Percentiles rank a stretch among this genome's conserved stretches.
These are phyloP conservation scores for Dalbergia cochinchinensis DNA, from an alignment of 306 rosid species.

Conservation along the genomic window DNA sequence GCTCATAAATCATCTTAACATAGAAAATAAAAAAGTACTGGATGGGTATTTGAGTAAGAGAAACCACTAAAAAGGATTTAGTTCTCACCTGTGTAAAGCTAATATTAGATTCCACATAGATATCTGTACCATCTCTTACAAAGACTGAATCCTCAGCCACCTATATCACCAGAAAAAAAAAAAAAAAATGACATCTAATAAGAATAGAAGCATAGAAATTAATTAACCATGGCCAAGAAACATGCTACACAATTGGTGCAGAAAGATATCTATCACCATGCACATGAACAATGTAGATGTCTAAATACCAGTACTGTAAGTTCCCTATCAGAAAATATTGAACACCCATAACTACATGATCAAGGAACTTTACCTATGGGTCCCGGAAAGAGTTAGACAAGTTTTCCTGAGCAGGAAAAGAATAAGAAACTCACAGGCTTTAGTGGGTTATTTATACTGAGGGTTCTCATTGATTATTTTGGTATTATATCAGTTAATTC, in stretches of 20 bases:
- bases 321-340: constrained; percentile 16
- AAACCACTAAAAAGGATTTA: constrained; percentile 28
- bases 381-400: not conserved
- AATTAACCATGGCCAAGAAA: constrained; percentile 24
- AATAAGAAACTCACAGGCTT: constrained; percentile 8
- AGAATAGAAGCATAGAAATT: constrained; percentile 35
- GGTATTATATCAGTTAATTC: constrained; percentile 23
- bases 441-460: constrained; percentile 3
- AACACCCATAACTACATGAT: not conserved
- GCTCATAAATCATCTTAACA: constrained; percentile 11
- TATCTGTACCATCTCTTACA: constrained; percentile 86
- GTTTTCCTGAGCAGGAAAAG: constrained; percentile 14
- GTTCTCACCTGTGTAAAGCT: constrained; percentile 92
- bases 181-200: constrained; percentile 36
- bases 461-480: constrained; percentile 1
- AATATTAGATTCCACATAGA: constrained; percentile 86
- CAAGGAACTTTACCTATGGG: constrained; percentile 5
- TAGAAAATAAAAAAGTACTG: constrained; percentile 21
- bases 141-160: constrained; percentile 85
- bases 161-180: constrained; percentile 56
- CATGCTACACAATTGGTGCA: not conserved
- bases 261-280: constrained; percentile 23
- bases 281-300: constrained; percentile 21
- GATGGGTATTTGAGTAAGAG: constrained; percentile 13
- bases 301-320: not conserved